Evolutionary conservation across 768 basidiomycete species (phyloP), one percentile per base, ranked within the genome.

Genomic region (Termitomyces eurrhizus): DNA sequence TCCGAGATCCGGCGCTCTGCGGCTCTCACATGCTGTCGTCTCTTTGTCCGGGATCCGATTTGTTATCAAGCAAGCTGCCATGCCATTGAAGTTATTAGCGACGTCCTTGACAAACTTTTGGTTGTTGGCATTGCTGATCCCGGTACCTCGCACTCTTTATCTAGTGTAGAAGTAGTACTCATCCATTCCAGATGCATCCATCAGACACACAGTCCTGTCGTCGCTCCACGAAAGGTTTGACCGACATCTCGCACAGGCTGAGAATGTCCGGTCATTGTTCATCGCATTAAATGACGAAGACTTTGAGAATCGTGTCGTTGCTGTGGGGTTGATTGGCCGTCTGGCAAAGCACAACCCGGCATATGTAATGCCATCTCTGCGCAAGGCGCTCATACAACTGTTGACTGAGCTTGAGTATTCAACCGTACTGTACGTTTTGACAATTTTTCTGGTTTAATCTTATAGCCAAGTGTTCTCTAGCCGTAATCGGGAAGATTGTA

Each of bases 221-320:
- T 88, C 88, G 4, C 80, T 99, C 36, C 93, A 97, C 68, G 90
- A 95, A 62, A 87, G 93, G 24, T 98, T 99, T 65, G 97, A 99
- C 71, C 92, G 93, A 62, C 95, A 99, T 70, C 83, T 99, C 21
- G 92, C 97, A 2, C 97, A 98, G 74, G 95, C 96, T 0, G 97
- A 98, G 74, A 95, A 98, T 69, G 95, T 99, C n/a, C 86, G 95
- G 14, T 95, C 93, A 12, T 78, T 99, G 14, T 98, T 98, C 77
- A 93, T 98, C 64, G 97, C 95, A 0, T 80, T 99, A 51, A 98
- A 98, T 68, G 97, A 99, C 68, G 97, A 98, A 70, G 88, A 90
- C 7, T 98, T 95, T 73, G 89, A 90, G 52, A 97, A 97, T 70
- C 87, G 97, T 24, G 86, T 93, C 32, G 86, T 89, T n/a, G 95